Evolutionary conservation across 1,284 basidiomycete genomes (phyloP).

Genomic region (Sanghuangporus baumii): DNA sequence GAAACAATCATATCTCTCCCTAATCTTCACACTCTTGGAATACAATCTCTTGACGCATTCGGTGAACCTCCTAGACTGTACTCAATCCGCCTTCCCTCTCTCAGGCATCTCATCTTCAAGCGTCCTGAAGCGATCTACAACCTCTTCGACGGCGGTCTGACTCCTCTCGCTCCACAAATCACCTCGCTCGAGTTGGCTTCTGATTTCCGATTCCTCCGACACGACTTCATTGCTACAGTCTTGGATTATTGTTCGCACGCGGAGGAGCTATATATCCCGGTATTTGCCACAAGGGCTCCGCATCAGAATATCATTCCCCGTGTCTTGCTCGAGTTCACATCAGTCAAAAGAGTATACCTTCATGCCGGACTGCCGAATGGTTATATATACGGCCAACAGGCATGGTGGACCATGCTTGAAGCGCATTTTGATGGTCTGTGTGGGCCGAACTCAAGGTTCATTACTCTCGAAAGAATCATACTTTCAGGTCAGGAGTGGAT

Average conservation of each 20-base stretch:
- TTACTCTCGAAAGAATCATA: background rate
- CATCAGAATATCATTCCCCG: background rate
- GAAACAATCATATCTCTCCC: background rate
- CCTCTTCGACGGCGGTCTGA: constrained; percentile 3
- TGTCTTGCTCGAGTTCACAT: background rate
- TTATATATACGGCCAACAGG: background rate
- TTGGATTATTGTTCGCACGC: constrained; percentile 1
- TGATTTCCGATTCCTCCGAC: constrained; percentile 6
- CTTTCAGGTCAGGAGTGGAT: constrained; percentile 4
- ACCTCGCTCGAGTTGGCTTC: background rate
- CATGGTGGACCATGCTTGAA: constrained; percentile 1
- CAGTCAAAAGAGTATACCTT: background rate
- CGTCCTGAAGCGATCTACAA: constrained; percentile 6
- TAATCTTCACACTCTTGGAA: constrained; percentile 11
- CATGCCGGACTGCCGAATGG: constrained; percentile 2
- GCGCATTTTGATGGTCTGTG: constrained; percentile 4
- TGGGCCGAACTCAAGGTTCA: background rate
- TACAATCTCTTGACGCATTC: constrained; percentile 1
- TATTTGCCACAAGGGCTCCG: background rate
- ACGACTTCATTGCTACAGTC: constrained; percentile 6
- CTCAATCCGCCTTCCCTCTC: constrained; percentile 5
- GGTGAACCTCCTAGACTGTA: background rate
- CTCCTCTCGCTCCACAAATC: background rate
- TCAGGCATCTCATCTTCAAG: background rate
- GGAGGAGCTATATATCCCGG: constrained; percentile 3